Evolutionary conservation across 768 basidiomycete species (phyloP).

Genomic region (Kwoniella sp.): DNA sequence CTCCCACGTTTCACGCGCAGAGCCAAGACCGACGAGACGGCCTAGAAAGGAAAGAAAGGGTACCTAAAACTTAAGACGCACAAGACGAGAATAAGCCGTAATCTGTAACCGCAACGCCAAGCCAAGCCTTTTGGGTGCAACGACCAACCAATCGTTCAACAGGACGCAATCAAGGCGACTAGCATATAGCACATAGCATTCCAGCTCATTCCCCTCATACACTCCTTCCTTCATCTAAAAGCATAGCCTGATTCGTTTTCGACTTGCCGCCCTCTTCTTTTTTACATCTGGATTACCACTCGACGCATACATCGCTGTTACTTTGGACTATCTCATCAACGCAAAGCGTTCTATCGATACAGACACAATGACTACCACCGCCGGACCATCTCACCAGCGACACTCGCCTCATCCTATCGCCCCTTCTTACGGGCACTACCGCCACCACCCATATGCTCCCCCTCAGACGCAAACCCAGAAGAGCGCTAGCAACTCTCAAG

Average conservation of each 20-base stretch:
- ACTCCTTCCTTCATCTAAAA: not conserved
- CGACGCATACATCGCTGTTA: not conserved
- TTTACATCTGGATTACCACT: not conserved
- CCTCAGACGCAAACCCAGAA: conserved; percentile 2
- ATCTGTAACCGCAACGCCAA: not conserved
- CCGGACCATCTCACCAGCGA: conserved; percentile 15
- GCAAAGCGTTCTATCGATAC: not conserved
- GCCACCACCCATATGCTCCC: conserved; percentile 45
- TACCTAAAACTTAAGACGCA: not conserved
- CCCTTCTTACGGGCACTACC: conserved; percentile 15
- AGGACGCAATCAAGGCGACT: not conserved
- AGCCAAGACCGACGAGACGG: not conserved
- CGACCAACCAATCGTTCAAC: not conserved
- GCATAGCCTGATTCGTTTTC: not conserved
- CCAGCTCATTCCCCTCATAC: not conserved
- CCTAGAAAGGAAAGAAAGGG: conserved; percentile 3
- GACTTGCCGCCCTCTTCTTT: not conserved
- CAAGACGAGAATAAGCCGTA: not conserved
- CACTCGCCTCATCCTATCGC: conserved; percentile 23
- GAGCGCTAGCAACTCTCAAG: not conserved
- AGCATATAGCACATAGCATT: not conserved
- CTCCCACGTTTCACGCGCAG: not conserved
- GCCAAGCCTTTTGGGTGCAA: not conserved
- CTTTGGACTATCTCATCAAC: not conserved
- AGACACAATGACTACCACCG: conserved; percentile 19